Conservation (phyloP, 2,329 filamentous ascomycete genomes). For the Ophiostoma fasciatum region DNA sequence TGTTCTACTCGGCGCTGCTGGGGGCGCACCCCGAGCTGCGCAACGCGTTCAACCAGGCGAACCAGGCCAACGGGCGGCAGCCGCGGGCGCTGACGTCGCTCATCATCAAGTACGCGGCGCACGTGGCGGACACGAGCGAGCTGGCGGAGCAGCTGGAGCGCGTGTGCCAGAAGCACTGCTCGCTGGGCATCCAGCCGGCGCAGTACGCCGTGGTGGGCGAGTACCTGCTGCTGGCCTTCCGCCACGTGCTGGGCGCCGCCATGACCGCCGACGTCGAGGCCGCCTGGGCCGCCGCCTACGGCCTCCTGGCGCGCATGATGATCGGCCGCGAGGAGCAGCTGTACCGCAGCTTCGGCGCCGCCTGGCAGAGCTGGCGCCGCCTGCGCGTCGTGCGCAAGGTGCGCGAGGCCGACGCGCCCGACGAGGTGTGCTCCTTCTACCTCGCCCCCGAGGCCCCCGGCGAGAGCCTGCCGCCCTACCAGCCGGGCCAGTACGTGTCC, state of each 20-base stretch:
- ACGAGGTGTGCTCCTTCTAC: conserved; percentile 57
- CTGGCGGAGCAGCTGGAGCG: conserved; percentile 38
- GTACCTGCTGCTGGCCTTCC: conserved; percentile 53
- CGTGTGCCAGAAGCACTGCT: conserved; percentile 59
- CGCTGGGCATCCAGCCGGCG: conserved; percentile 50
- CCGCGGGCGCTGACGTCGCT: conserved; percentile 45
- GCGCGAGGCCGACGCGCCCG: conserved; percentile 50
- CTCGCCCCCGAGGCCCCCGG: conserved; percentile 34
- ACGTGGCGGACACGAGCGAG: conserved; percentile 50
- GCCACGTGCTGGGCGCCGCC: conserved; percentile 47
- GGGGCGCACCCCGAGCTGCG: conserved; percentile 49
- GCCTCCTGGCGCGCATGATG: conserved; percentile 58
- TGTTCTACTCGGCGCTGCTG: conserved; percentile 59
- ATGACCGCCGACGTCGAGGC: conserved; percentile 49
- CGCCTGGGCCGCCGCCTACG: conserved; percentile 60
- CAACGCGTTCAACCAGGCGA: conserved; percentile 54
- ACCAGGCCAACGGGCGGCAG: conserved; percentile 48
- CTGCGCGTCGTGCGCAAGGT: conserved; percentile 53
- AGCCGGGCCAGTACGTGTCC: conserved; percentile 60
- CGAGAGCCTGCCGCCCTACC: conserved; percentile 42
- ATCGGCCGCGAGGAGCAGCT: conserved; percentile 50
- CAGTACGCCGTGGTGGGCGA: conserved; percentile 58
- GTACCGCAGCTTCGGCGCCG: conserved; percentile 40
- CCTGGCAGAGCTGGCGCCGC: conserved; percentile 51
- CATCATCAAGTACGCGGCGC: conserved; percentile 55